Evolutionary conservation across 2,329 filamentous ascomycete species (phyloP), one percentile per base, ranked within the genome.

Genomic region (Calonectria crousiana): DNA sequence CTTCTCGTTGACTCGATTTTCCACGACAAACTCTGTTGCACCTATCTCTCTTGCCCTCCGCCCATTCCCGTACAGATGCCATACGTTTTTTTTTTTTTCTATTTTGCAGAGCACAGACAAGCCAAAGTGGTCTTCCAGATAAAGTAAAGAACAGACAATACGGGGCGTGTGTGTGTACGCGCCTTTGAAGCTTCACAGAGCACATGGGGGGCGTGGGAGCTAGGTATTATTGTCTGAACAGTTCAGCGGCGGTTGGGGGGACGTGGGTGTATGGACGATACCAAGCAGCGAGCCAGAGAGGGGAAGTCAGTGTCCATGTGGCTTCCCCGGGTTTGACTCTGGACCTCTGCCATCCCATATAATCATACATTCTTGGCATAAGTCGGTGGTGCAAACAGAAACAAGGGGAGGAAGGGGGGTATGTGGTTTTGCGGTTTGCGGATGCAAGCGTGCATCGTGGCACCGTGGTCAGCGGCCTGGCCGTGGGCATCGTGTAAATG

Each of bases 111-210:
- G 52, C 66, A 65, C 69, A 67, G 26, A 36, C 36, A 58, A 66
- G 49, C 34, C 58, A 51, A 51, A 64, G 41, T 53, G 65, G 66
- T 56, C 71, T 72, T 72, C 71, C 65, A 28, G 36, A 34, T 72
- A 44, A 36, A 60, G 67, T 60, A 69, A 69, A 60, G 67, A 34
- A 71, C 49, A 58, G 26, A 53, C 32, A 34, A 38, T 16, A 26
- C 26, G 30, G 47, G 65, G 44, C 11, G 44, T 69, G 71, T 69
- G 71, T 28, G 65, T 72, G n/a, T n/a, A n/a, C n/a, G 53, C 62
- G 30, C 26, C 44, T 47, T 44, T 53, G 8, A 44, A 60, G 49
- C 56, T 53, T 65, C 47, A 36, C 44, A 32, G 47, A 26, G 56
- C 47, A 49, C 56, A 38, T 30, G 56, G 49, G 70, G 65, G 70